These are phyloP conservation scores for Aureobasidium sp. DNA, from an alignment of 2,329 filamentous ascomycete species.

Conservation along the genomic window DNA sequence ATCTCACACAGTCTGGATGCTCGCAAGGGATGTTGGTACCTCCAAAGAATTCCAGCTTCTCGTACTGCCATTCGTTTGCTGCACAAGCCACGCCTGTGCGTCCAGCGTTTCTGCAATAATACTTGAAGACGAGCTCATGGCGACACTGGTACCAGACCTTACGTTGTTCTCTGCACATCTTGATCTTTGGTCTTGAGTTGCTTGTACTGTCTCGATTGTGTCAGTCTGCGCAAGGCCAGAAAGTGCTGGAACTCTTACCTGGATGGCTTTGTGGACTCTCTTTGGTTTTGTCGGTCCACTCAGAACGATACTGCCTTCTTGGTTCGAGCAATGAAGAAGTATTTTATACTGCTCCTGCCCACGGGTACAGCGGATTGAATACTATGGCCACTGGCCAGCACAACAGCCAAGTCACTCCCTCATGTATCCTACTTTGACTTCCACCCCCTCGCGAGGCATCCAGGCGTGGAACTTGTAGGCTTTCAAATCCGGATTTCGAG, in stretches of 20 bases:
- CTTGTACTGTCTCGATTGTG: neutral
- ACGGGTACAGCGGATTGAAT: neutral
- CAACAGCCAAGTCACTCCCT: neutral
- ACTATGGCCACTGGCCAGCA: neutral
- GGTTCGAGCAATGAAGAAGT: neutral
- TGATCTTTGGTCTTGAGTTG: neutral
- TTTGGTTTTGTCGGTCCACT: neutral
- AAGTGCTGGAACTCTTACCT: neutral
- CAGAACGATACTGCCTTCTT: neutral
- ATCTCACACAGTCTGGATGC: conserved; percentile 5
- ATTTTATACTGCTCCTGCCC: neutral
- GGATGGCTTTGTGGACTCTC: neutral
- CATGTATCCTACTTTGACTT: conserved; percentile 6
- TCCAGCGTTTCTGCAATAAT: neutral
- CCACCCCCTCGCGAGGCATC: conserved; percentile 1
- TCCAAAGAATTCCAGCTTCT: conserved; percentile 2
- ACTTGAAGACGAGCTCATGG: neutral
- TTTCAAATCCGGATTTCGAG: neutral
- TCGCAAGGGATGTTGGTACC: neutral
- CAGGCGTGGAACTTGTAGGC: conserved; percentile 8
- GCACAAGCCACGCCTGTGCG: neutral
- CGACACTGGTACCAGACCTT: conserved; percentile 5
- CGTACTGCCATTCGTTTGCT: neutral
- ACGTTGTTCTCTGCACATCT: neutral
- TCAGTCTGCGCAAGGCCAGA: neutral